Conservation (phyloP, 2,329 filamentous ascomycete species). For the Fusarium agapanthi region DNA sequence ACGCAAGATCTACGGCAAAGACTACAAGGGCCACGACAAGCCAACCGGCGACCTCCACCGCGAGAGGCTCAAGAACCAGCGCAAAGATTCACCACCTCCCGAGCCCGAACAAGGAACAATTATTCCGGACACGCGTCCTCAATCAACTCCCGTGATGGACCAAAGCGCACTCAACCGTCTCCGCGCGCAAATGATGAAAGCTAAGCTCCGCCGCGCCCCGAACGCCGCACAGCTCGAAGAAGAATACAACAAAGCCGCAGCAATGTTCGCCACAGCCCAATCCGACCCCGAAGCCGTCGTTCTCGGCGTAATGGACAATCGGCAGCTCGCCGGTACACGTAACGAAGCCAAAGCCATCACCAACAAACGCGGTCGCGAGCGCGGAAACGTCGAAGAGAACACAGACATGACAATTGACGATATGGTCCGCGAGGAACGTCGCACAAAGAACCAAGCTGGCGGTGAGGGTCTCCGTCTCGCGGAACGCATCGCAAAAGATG, state of each 20-base stretch:
- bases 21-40: constrained; percentile 85
- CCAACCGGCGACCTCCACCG: constrained; percentile 87
- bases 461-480: constrained; percentile 86
- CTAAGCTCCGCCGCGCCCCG: constrained; percentile 81
- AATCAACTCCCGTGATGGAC: constrained; percentile 62
- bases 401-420: constrained; percentile 96
- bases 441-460: constrained; percentile 78
- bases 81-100: constrained; percentile 46
- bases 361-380: constrained; percentile 83
- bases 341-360: constrained; percentile 80
- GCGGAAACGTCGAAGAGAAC: constrained; percentile 87
- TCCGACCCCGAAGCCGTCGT: constrained; percentile 73
- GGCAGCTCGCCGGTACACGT: constrained; percentile 79
- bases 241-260: constrained; percentile 81
- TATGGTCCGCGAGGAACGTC: constrained; percentile 94
- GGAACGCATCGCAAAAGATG: constrained; percentile 93
- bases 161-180: constrained; percentile 86
- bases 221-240: constrained; percentile 80
- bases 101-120: constrained; percentile 62
- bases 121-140: constrained; percentile 59
- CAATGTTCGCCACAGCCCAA: constrained; percentile 64
- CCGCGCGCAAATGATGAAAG: constrained; percentile 95
- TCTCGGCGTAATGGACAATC: constrained; percentile 87
- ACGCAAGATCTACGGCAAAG: constrained; percentile 81
- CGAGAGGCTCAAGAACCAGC: constrained; percentile 72